phyloP scores from a whole-genome alignment of 371 early-diverging fungal species.

The Haplosporangium sp. region DNA sequence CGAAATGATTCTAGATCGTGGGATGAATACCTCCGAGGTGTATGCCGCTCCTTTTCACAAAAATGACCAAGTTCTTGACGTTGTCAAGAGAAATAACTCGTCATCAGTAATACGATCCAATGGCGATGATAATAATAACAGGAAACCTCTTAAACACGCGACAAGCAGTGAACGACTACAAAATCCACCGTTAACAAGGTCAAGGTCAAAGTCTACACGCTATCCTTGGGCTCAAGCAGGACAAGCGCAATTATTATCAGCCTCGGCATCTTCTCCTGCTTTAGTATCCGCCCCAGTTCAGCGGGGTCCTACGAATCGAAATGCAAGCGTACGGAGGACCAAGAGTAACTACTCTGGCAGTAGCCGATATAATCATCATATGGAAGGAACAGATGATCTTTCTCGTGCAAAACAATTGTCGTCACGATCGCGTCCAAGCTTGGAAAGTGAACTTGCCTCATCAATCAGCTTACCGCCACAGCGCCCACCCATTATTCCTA shows the following conservation, averaged over 20 bases:
- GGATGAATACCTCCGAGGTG: not conserved
- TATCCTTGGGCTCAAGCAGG: conserved; percentile 7
- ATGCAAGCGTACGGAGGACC: not conserved
- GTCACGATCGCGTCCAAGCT: not conserved
- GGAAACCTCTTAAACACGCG: not conserved
- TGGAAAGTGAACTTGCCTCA: not conserved
- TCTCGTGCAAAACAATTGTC: not conserved
- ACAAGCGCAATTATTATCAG: not conserved
- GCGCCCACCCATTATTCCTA: not conserved
- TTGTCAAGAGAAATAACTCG: not conserved
- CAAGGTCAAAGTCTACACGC: not conserved
- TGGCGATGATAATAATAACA: not conserved
- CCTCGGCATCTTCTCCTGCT: not conserved
- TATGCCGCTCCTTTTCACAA: not conserved
- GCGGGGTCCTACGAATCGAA: not conserved
- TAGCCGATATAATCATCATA: not conserved
- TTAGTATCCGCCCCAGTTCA: not conserved
- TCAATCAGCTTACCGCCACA: not conserved
- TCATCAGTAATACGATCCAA: not conserved
- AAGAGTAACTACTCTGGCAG: not conserved
- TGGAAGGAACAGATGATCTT: not conserved
- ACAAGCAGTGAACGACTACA: not conserved
- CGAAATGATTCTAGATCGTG: not conserved
- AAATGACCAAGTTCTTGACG: not conserved
- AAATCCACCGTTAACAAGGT: not conserved